These are phyloP conservation scores for Forsythia suspensa DNA, from an alignment of 257 asterid genomes.

Conservation along the genomic window DNA sequence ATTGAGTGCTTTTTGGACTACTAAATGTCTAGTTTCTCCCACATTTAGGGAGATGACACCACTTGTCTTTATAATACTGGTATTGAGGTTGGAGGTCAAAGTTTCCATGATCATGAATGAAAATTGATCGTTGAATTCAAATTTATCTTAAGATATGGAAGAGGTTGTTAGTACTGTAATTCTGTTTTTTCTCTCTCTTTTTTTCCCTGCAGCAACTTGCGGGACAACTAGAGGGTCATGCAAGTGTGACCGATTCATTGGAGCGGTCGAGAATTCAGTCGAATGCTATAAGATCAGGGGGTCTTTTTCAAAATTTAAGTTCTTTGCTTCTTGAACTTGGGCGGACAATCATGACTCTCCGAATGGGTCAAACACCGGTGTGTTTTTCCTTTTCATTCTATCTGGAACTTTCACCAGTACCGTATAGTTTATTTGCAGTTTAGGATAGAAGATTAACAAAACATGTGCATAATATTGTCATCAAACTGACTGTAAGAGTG, in stretches of 20 bases:
- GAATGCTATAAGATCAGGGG: constrained; percentile 73
- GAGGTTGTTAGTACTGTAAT: constrained; percentile 17
- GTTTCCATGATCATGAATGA: background rate
- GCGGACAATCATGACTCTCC: constrained; percentile 79
- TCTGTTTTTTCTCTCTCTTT: background rate
- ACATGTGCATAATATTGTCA: background rate
- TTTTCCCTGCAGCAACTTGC: constrained; percentile 65
- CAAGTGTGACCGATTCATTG: constrained; percentile 51
- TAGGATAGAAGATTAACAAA: constrained; percentile 1
- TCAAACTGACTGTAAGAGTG: constrained; percentile 10
- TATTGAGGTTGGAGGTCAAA: background rate
- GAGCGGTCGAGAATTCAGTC: constrained; percentile 79
- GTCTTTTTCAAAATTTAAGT: constrained; percentile 73
- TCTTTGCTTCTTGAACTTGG: constrained; percentile 93
- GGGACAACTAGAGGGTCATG: constrained; percentile 62
- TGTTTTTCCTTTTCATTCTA: constrained; percentile 26
- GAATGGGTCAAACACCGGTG: constrained; percentile 90
- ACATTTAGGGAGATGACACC: background rate
- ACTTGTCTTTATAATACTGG: background rate
- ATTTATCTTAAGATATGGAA: background rate
- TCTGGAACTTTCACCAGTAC: background rate
- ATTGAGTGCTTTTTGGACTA: background rate
- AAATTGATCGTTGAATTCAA: background rate
- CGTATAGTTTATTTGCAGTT: background rate
- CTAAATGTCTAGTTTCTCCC: background rate